phyloP scores from a whole-genome alignment of 169 alveolate genomes.

The Theileria annulata region DNA sequence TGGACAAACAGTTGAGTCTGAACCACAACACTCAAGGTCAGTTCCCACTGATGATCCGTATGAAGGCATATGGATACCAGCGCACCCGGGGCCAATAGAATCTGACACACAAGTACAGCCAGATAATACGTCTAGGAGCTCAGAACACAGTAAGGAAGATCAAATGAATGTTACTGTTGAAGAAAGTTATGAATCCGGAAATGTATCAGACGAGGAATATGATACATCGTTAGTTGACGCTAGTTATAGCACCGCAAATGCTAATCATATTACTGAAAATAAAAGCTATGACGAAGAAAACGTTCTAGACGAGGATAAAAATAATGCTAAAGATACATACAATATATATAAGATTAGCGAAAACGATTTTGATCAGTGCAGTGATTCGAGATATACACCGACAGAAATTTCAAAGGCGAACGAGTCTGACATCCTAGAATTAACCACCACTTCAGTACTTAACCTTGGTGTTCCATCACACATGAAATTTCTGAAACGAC shows the following conservation, averaged over 20 bases:
- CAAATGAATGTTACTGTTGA: not conserved
- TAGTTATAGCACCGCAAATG: not conserved
- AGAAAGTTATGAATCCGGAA: not conserved
- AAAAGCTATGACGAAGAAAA: not conserved
- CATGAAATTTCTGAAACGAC: not conserved
- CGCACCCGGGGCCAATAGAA: slow-evolving; percentile 18
- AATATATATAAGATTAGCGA: not conserved
- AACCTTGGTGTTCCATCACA: not conserved
- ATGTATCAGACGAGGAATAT: not conserved
- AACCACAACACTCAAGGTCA: slow-evolving; percentile 10
- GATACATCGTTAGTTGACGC: not conserved
- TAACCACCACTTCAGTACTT: not conserved
- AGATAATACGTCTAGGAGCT: not conserved
- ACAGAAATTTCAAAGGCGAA: not conserved
- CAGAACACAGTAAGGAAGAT: not conserved
- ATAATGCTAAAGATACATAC: not conserved
- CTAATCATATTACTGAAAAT: not conserved
- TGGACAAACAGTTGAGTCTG: slow-evolving; percentile 29
- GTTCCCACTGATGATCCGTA: not conserved
- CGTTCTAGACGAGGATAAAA: not conserved
- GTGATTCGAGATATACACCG: not conserved
- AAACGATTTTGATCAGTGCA: not conserved
- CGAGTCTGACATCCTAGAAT: not conserved
- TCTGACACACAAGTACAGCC: not conserved
- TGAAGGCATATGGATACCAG: not conserved